Percentiles rank a stretch among this genome's conserved stretches.
phyloP scores from a whole-genome alignment of 257 asterid genomes.

The Paraleonurus japonicus region DNA sequence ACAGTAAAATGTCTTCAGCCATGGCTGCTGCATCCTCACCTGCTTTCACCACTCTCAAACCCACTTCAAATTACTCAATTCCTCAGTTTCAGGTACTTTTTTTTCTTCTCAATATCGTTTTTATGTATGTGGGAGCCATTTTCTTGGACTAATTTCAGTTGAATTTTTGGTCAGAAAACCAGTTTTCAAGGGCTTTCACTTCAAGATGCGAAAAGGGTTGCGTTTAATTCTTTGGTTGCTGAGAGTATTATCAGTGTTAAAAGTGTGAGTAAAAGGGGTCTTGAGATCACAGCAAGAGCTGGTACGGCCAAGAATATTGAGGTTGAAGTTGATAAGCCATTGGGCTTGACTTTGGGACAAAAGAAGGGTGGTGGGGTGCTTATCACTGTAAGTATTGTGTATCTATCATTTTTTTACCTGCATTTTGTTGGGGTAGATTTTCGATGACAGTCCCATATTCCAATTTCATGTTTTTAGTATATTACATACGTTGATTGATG shows the following conservation, averaged over 20 bases:
- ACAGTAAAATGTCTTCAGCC: conserved; percentile 42
- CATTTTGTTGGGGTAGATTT: not conserved
- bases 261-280: conserved; percentile 33
- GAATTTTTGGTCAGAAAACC: conserved; percentile 45
- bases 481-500: not conserved
- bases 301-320: conserved; percentile 78
- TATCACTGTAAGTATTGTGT: conserved; percentile 57
- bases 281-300: conserved; percentile 65
- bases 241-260: conserved; percentile 29
- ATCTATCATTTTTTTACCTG: not conserved
- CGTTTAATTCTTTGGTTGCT: conserved; percentile 40
- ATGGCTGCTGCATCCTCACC: conserved; percentile 67
- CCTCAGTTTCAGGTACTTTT: conserved; percentile 50
- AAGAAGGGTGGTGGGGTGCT: conserved; percentile 90
- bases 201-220: conserved; percentile 60
- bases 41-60: conserved; percentile 44
- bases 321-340: conserved; percentile 94
- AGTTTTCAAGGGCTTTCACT: conserved; percentile 68
- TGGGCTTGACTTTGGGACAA: conserved; percentile 92
- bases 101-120: not conserved
- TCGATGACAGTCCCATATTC: not conserved
- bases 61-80: conserved; percentile 25
- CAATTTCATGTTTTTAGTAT: not conserved
- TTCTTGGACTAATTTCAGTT: not conserved
- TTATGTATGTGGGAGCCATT: not conserved